These are phyloP conservation scores for Talaromyces pinophilus DNA, from an alignment of 2,329 filamentous ascomycete genomes.

Conservation along the genomic window DNA sequence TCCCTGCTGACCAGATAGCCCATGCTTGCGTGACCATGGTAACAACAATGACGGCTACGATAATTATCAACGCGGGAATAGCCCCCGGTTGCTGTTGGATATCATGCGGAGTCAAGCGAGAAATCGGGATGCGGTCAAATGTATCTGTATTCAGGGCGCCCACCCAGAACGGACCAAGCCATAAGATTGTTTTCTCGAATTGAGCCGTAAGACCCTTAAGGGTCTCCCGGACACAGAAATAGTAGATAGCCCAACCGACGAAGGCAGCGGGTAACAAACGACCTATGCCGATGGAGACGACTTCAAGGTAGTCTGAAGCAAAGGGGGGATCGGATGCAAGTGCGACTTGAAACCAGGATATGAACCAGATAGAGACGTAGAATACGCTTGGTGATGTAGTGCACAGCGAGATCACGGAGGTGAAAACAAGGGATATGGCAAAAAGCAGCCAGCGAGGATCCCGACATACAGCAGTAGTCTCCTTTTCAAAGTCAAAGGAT, in stretches of 20 bases:
- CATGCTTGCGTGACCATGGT: slow-evolving; percentile 60
- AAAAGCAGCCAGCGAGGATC: slow-evolving; percentile 62
- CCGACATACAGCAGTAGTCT: slow-evolving; percentile 46
- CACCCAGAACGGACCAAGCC: slow-evolving; percentile 62
- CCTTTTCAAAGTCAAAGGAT: slow-evolving; percentile 57
- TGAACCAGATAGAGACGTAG: slow-evolving; percentile 57
- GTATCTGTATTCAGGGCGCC: slow-evolving; percentile 64
- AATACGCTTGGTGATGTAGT: slow-evolving; percentile 58
- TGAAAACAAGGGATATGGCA: slow-evolving; percentile 56
- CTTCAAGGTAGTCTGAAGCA: slow-evolving; percentile 55
- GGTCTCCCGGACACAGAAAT: slow-evolving; percentile 54
- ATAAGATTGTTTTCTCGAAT: slow-evolving; percentile 62
- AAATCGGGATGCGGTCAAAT: slow-evolving; percentile 63
- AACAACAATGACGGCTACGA: slow-evolving; percentile 52
- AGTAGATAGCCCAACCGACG: slow-evolving; percentile 59
- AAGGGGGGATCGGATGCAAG: slow-evolving; percentile 62
- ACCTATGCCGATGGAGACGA: slow-evolving; percentile 57
- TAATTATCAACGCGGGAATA: slow-evolving; percentile 57
- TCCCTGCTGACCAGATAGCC: slow-evolving; percentile 58
- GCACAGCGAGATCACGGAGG: slow-evolving; percentile 57
- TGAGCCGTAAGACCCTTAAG: slow-evolving; percentile 57
- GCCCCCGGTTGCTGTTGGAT: slow-evolving; percentile 62
- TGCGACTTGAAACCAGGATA: slow-evolving; percentile 62
- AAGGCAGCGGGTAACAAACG: slow-evolving; percentile 62
- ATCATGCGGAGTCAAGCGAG: slow-evolving; percentile 63